Base-by-base conservation (phyloP, 768 basidiomycete genomes). In the Leccinellum rugosiceps region DNA sequence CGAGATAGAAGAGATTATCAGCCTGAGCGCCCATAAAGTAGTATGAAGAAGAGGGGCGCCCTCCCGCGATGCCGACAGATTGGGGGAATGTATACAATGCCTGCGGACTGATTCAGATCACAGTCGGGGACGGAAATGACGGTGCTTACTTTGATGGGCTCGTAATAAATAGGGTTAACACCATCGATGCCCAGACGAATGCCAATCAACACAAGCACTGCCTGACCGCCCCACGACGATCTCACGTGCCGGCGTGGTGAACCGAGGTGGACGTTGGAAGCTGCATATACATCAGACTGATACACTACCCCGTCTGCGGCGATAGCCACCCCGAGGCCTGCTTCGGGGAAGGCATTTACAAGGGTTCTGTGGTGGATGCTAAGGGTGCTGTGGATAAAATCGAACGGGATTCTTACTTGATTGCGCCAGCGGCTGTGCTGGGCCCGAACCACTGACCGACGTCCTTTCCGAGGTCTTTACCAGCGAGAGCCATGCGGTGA, bases 401-500 rank as follows among this genome's bases (percentile, higher is more conserved):
- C 19, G 41, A 53, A 28, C 4, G 41, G 56, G 13, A 28, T 48
- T 70, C 80, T 55, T 68, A 92, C 90, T 90, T 93, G 75, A 98
- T 90, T 11, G 94, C 95, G 35, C 95, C 94, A 8, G 95, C 94
- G n/a, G 96, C 97, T 0, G 92, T 94, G 68, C 92, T 95, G 0
- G 96, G 96, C 0, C 96, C 96, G 66, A 98, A 98, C 96, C 96
- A 98, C 72, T 94, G 90, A 1, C 96, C 96, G 0, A 98, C 90
- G 62, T 94, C 92, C 59, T 92, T 98, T 13, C 96, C 96, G 1
- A 98, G 81, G 64, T 94, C 89, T 68, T 98, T 95, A 1, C 96
- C 96, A 0, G 94, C 89, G 21, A 94, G 77, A 0, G 95, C 95
- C 89, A 99, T 97, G 48, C 93, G 83, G 72, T 99, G 96, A 7